Base-by-base conservation (phyloP, 345 rosid genomes). In the Fremontodendron californicum region DNA sequence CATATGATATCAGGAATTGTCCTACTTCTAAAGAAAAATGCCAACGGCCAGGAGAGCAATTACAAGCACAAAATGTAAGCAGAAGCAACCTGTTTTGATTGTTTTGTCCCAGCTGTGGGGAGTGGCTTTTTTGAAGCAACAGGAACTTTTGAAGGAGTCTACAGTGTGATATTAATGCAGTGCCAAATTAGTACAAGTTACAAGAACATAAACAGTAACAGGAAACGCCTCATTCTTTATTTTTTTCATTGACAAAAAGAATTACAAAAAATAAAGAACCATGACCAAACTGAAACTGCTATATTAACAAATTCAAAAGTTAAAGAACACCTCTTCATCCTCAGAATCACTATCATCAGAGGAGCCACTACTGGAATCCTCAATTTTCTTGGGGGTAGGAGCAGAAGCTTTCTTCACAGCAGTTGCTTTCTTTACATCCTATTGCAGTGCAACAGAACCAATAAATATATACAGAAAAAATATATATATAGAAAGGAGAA, bases 281-380 rank as follows among this genome's bases (percentile, higher is more conserved):
- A 35, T 10, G 5, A 16, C 15, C 0, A n/a, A 43, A 6, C 43
- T 12, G 8, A 49, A 42, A n/a, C 43, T 62, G 21, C 15, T 3
- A 42, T 2, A 23, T 27, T 35, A 19, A 18, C 46, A 33, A 15
- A 31, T 39, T 27, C 18, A 25, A 67, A 67, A 4, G 6, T 19
- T 18, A 7, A 74, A 74, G 18, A 40, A 64, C 25, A 79, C 82
- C 68, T 73, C 63, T 42, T 63, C 83, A 29, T 81, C 86, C 73
- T 84, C 87, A 18, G 83, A 77, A 13, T 82, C 85, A 62, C 80
- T 80, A 4, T 80, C 86, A 23, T 81, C 88, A 1, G 83, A 82
- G 37, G 78, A 77, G 68, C 74, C 43, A 62, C 76, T 78, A 58
- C 64, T 49, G 3, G 81, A 83, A 46, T 9, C 78, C 71, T 76